Evolutionary conservation across 1,139 yeast species (phyloP), one percentile per base, ranked within the genome.

Genomic region (Sugiyamaella neomexicana): DNA sequence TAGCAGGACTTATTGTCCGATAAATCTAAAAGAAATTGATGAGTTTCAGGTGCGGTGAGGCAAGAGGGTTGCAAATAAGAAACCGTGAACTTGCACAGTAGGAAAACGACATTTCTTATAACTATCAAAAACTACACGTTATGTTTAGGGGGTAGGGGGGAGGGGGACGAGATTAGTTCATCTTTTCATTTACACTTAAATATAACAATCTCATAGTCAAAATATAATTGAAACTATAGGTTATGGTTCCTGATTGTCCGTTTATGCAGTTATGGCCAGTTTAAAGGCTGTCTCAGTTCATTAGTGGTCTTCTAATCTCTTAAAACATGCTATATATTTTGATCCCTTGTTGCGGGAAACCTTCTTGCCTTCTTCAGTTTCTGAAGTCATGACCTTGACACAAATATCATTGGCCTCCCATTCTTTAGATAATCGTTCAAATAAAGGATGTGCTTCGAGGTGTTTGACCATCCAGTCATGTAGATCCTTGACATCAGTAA

Each of bases 311-410:
- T 53, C 55, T 43, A 67, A 55, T 67, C 99, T 80, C 68, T 77
- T 81, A 71, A 84, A 93, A 69, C 98, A 93, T 20, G 98, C 98
- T 40, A 90, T 80, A 72, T 79, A 93, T 70, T 93, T 93, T 59
- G 76, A 77, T 31, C 99, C 99, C 46, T 85, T 80, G 69, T 93
- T 95, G 67, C 99, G 80, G 50, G 83, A 83, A 44, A 93, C 99
- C 72, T 95, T 95, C 73, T 93, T 93, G 55, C 99, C 99, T 72
- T 93, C 99, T 71, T 93, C 99, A 0, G 99, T 93, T 23, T 95
- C 85, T 60, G 85, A 82, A 60, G 82, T 83, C 99, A 93, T 93
- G 52, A 89, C 81, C 58, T 80, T 74, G 32, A 91, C 98, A 72
- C 98, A 90, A 59, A 75, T 75, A 71, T 95, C 99, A 27, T 75